phyloP scores from a whole-genome alignment of 2,329 filamentous ascomycete species.

The Aureobasidium sp. region DNA sequence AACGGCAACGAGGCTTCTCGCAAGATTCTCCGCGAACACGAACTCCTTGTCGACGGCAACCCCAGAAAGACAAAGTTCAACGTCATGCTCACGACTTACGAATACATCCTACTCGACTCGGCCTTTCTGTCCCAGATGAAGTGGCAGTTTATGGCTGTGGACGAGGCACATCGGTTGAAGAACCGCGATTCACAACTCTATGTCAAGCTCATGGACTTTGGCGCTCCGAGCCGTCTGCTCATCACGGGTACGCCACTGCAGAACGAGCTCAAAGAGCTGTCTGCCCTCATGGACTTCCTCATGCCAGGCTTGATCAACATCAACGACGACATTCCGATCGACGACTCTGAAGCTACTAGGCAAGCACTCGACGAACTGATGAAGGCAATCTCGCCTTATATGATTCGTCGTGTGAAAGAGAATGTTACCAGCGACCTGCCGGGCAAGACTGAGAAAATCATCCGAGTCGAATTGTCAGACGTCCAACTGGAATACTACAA shows the following conservation, averaged over 20 bases:
- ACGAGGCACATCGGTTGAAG: slow-evolving; percentile 94
- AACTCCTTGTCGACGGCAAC: slow-evolving; percentile 79
- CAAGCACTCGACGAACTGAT: slow-evolving; percentile 81
- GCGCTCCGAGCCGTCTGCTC: slow-evolving; percentile 75
- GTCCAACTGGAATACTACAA: slow-evolving; percentile 98
- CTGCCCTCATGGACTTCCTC: slow-evolving; percentile 87
- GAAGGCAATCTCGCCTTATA: slow-evolving; percentile 80
- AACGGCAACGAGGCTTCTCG: slow-evolving; percentile 82
- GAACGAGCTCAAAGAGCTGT: slow-evolving; percentile 88
- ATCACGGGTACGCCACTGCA: slow-evolving; percentile 98
- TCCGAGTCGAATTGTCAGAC: slow-evolving; percentile 92
- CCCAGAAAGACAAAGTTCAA: slow-evolving; percentile 90
- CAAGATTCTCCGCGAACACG: slow-evolving; percentile 79
- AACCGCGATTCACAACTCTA: slow-evolving; percentile 95
- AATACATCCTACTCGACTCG: slow-evolving; percentile 84
- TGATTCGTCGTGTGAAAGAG: slow-evolving; percentile 91
- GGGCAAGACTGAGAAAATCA: slow-evolving; percentile 97
- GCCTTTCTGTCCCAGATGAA: slow-evolving; percentile 81
- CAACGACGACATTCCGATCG: slow-evolving; percentile 83
- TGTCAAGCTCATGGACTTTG: slow-evolving; percentile 73
- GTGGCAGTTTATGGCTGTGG: slow-evolving; percentile 94
- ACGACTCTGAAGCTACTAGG: slow-evolving; percentile 64
- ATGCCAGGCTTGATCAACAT: slow-evolving; percentile 91
- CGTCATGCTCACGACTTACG: slow-evolving; percentile 93
- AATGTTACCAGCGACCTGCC: slow-evolving; percentile 95